phyloP scores from a whole-genome alignment of 1,284 basidiomycete genomes.

The Cryptococcus depauperatus region DNA sequence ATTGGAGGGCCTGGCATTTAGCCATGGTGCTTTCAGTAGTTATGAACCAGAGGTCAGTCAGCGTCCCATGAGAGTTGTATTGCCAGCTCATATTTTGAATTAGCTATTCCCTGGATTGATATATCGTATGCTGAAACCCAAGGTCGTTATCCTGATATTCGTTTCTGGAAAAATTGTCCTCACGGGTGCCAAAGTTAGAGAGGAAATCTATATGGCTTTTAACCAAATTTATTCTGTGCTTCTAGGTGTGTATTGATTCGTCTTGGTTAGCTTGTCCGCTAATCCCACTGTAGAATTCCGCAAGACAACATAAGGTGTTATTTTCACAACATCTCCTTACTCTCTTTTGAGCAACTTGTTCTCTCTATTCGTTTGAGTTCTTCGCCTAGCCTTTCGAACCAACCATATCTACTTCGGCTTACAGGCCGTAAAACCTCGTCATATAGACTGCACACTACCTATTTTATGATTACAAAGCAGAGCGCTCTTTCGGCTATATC shows the following conservation, averaged over 20 bases:
- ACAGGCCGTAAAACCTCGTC: too few species aligned
- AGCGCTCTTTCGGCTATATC: too few species aligned
- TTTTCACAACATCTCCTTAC: neutral
- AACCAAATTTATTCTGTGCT: constrained; percentile 97
- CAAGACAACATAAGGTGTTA: constrained; percentile 29
- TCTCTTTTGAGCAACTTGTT: neutral
- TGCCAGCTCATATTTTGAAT: neutral
- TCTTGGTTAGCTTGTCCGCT: neutral
- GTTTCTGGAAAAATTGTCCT: constrained; percentile 99
- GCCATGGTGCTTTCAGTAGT: constrained; percentile 95
- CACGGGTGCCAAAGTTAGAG: constrained; percentile 97
- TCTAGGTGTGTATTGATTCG: constrained; percentile 38
- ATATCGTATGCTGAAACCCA: constrained; percentile 99
- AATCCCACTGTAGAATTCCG: constrained; percentile 27
- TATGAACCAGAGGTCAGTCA: constrained; percentile 89
- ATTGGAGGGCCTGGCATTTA: constrained; percentile 93
- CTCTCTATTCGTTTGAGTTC: neutral
- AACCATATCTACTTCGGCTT: neutral
- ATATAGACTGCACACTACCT: too few species aligned
- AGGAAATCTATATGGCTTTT: constrained; percentile 99
- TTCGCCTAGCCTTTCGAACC: neutral
- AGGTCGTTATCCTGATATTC: constrained; percentile 97
- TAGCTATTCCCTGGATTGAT: constrained; percentile 98
- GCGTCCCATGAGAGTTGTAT: neutral
- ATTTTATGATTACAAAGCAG: too few species aligned